phyloP scores from a whole-genome alignment of 805 yeast genomes.

The Hanseniaspora lachancei region DNA sequence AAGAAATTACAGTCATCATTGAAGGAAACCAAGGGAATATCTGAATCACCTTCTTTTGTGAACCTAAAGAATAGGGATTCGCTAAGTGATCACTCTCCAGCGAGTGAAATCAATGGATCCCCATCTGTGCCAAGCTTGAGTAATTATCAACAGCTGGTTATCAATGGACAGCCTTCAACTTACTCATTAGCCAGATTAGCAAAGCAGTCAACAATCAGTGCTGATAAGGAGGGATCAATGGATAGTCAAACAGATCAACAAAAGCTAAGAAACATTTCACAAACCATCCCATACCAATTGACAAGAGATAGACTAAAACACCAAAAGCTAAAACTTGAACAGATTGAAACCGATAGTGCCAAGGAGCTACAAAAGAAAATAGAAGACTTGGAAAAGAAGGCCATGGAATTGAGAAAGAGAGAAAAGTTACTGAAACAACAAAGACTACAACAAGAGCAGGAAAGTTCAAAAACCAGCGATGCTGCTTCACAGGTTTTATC shows the following conservation, averaged over 20 bases:
- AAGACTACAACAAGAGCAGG: background rate
- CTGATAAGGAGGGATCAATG: background rate
- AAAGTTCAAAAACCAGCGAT: background rate
- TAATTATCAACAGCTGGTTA: constrained; percentile 19
- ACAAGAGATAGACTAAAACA: constrained; percentile 63
- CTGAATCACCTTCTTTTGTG: constrained; percentile 11
- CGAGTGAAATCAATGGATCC: constrained; percentile 16
- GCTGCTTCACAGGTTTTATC: background rate
- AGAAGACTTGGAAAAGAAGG: constrained; percentile 62
- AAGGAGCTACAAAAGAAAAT: constrained; percentile 60
- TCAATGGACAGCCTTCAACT: constrained; percentile 13
- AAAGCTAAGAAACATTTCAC: constrained; percentile 64
- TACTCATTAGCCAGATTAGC: constrained; percentile 12
- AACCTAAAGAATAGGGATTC: constrained; percentile 4
- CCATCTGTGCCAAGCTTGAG: constrained; percentile 28
- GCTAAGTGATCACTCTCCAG: background rate
- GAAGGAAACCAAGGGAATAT: constrained; percentile 4
- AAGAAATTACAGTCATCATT: constrained; percentile 56
- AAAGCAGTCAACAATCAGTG: background rate
- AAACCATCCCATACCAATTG: constrained; percentile 72
- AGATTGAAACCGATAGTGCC: constrained; percentile 66
- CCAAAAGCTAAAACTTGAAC: constrained; percentile 66
- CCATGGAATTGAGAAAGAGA: constrained; percentile 55
- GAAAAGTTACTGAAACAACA: constrained; percentile 37
- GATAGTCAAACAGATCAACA: constrained; percentile 26